Conservation (phyloP, 83 land plant genomes). For the Thuja plicata region DNA sequence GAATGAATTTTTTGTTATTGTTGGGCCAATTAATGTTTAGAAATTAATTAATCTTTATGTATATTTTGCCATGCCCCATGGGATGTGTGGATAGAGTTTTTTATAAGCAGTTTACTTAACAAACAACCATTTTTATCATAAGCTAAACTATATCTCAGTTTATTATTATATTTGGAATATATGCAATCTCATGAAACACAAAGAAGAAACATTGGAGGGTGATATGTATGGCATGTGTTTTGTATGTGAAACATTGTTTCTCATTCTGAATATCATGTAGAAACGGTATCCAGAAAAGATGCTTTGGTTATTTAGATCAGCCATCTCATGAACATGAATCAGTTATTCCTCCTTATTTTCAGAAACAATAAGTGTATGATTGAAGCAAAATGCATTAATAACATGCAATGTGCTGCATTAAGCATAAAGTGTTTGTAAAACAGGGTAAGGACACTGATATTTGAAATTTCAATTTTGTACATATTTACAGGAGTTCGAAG, state of each 20-base stretch:
- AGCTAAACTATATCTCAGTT: background rate
- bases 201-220: background rate
- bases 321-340: background rate
- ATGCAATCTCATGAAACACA: background rate
- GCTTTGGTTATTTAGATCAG: background rate
- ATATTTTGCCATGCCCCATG: background rate
- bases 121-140: background rate
- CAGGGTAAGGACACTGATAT: background rate
- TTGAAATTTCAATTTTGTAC: background rate
- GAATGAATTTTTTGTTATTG: background rate
- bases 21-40: background rate
- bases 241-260: background rate
- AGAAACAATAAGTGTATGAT: background rate
- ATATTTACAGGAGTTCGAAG: conserved; percentile 85
- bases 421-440: background rate
- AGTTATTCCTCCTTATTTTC: background rate
- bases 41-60: background rate
- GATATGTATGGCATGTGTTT: background rate
- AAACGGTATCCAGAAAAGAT: background rate
- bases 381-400: background rate
- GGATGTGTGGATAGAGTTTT: background rate
- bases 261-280: background rate
- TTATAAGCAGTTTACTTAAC: background rate
- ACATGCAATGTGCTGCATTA: background rate
- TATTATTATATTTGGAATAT: background rate